Percentiles rank a stretch among this genome's conserved stretches.
Conservation (phyloP, 306 rosid species). For the Corylus americana region DNA sequence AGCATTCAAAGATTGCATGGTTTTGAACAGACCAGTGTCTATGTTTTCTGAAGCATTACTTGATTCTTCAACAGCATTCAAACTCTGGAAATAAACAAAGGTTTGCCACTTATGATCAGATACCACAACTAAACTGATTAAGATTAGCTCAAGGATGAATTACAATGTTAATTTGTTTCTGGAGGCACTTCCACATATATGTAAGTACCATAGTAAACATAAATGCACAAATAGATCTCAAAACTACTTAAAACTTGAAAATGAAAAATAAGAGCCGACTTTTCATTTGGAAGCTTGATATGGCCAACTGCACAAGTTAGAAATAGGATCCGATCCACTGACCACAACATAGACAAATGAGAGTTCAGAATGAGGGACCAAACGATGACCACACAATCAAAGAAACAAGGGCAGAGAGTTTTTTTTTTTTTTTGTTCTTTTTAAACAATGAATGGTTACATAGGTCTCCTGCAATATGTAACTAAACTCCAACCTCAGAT, state of each 20-base stretch:
- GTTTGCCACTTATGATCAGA: slow-evolving; percentile 19
- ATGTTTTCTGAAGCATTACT: slow-evolving; percentile 37
- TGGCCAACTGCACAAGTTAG: not conserved
- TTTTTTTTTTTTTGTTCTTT: not conserved
- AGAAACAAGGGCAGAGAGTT: not conserved
- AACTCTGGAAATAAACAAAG: slow-evolving; percentile 52
- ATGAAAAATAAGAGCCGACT: not conserved
- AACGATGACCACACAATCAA: not conserved
- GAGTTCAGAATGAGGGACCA: not conserved
- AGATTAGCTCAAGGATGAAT: not conserved
- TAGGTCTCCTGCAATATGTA: not conserved
- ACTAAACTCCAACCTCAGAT: not conserved
- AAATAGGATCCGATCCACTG: not conserved
- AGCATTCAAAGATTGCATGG: slow-evolving; percentile 72
- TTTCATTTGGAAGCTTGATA: not conserved
- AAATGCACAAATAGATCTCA: not conserved
- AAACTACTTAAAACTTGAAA: not conserved
- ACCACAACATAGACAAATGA: not conserved
- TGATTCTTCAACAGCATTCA: slow-evolving; percentile 68
- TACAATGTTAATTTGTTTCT: not conserved
- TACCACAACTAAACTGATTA: slow-evolving; percentile 18
- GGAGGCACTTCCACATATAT: not conserved
- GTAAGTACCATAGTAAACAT: not conserved
- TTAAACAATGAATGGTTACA: not conserved
- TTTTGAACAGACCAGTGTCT: slow-evolving; percentile 59